Evolutionary conservation across 2,329 filamentous ascomycete genomes (phyloP).

Genomic region (Verticillium isaacii): DNA sequence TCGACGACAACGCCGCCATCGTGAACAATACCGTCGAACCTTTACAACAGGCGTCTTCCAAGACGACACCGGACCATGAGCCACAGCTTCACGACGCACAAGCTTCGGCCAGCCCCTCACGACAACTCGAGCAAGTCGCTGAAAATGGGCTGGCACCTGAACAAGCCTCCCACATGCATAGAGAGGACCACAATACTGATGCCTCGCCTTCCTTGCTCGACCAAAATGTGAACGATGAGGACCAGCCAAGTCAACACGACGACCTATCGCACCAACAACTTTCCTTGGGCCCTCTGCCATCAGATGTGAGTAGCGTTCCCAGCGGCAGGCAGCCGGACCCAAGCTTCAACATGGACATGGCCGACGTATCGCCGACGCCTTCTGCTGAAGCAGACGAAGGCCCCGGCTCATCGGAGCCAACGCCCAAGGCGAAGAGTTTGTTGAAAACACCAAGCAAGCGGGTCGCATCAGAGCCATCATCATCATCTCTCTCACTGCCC

Average conservation of each 20-base stretch:
- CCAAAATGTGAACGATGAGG: background rate
- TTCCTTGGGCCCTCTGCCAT: constrained; percentile 23
- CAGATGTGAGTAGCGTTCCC: constrained; percentile 29
- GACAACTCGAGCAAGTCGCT: background rate
- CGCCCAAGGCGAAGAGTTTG: constrained; percentile 1
- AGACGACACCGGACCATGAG: background rate
- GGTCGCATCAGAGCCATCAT: constrained; percentile 4
- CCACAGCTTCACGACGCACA: background rate
- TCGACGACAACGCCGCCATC: background rate
- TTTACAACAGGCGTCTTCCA: constrained; percentile 14
- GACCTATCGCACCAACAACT: constrained; percentile 5
- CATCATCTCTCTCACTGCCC: constrained; percentile 14
- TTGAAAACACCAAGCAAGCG: constrained; percentile 1
- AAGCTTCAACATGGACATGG: constrained; percentile 28
- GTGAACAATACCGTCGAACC: constrained; percentile 3
- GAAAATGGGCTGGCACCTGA: background rate
- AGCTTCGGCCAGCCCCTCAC: background rate
- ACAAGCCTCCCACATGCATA: background rate
- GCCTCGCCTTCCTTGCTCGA: background rate
- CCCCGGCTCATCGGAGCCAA: constrained; percentile 2
- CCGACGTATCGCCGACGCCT: constrained; percentile 19
- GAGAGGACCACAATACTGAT: background rate
- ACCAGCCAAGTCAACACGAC: constrained; percentile 14
- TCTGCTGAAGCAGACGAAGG: constrained; percentile 3
- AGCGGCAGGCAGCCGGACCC: constrained; percentile 48